Percentiles rank a stretch among this genome's conserved stretches.
Evolutionary conservation across 495 filamentous ascomycete genomes (phyloP).

Genomic region (Penicillium diatomitis): DNA sequence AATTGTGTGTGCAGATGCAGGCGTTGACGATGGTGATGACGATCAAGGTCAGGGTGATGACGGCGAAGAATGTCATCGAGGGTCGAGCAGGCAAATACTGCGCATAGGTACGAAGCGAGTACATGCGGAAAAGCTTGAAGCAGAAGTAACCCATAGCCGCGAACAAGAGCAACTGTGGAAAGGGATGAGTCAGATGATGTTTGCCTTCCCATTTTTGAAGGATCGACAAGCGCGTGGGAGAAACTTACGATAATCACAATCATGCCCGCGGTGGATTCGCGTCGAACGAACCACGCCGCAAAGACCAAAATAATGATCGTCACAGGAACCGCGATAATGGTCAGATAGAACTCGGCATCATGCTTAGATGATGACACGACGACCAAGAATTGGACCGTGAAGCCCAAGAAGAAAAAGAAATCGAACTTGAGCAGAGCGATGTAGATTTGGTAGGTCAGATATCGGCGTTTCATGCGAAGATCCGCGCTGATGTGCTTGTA

Average conservation of each 20-base stretch:
- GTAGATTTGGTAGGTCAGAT: constrained; percentile 97
- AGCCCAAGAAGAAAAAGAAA: constrained; percentile 99
- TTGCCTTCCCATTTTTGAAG: neutral
- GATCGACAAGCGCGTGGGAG: neutral
- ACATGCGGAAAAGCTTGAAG: constrained; percentile 97
- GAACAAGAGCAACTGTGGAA: constrained; percentile 64
- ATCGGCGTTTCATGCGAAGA: constrained; percentile 90
- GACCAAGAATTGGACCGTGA: constrained; percentile 94
- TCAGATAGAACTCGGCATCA: constrained; percentile 73
- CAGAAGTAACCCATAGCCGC: constrained; percentile 90
- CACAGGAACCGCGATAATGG: constrained; percentile 78
- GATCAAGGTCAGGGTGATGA: constrained; percentile 84
- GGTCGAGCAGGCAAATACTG: constrained; percentile 66
- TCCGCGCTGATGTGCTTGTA: constrained; percentile 99
- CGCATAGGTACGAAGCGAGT: constrained; percentile 42
- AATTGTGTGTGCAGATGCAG: constrained; percentile 79
- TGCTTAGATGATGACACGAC: constrained; percentile 63
- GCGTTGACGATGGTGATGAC: constrained; percentile 84
- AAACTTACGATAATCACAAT: constrained; percentile 56
- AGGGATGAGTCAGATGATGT: neutral
- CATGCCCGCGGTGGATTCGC: constrained; percentile 75
- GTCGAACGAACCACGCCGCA: constrained; percentile 75
- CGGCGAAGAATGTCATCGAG: constrained; percentile 83
- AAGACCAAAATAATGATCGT: constrained; percentile 79
- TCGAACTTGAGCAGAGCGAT: constrained; percentile 97